These are phyloP conservation scores for Anisogramma anomala DNA, from an alignment of 2,329 filamentous ascomycete genomes.

Conservation along the genomic window DNA sequence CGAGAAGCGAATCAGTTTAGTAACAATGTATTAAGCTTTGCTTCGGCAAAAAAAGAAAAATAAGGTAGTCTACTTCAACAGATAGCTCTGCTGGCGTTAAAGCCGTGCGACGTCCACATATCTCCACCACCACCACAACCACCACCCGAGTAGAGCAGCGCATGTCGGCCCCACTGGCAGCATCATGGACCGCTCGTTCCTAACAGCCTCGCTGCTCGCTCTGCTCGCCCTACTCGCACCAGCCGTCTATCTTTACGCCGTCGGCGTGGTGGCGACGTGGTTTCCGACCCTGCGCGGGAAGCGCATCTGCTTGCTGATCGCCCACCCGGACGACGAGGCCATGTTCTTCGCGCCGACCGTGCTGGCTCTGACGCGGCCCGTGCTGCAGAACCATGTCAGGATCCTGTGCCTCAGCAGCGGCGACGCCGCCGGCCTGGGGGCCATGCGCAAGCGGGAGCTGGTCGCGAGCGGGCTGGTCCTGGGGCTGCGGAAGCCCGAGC, in stretches of 20 bases:
- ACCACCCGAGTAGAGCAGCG: no score
- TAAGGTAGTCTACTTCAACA: no score
- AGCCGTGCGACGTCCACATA: no score
- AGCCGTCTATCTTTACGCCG: constrained; percentile 41
- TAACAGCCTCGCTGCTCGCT: constrained; percentile 24
- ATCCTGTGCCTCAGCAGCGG: constrained; percentile 87
- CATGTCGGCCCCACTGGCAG: not conserved
- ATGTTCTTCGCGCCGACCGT: constrained; percentile 97
- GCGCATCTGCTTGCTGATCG: constrained; percentile 83
- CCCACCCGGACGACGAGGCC: constrained; percentile 95
- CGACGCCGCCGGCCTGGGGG: constrained; percentile 77
- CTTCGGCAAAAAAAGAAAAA: no score
- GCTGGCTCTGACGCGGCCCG: constrained; percentile 68
- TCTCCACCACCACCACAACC: no score
- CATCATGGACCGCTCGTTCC: constrained; percentile 19
- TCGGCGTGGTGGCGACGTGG: constrained; percentile 32
- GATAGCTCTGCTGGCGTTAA: no score
- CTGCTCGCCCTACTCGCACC: constrained; percentile 33
- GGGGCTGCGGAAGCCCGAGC: constrained; percentile 61
- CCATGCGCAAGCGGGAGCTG: constrained; percentile 72
- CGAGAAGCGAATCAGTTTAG: no score
- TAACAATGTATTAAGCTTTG: no score
- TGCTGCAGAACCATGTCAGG: constrained; percentile 79
- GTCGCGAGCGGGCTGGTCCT: constrained; percentile 66
- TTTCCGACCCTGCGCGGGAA: constrained; percentile 63